Conservation (phyloP, 306 rosid species). For the Adenanthera pavonina region DNA sequence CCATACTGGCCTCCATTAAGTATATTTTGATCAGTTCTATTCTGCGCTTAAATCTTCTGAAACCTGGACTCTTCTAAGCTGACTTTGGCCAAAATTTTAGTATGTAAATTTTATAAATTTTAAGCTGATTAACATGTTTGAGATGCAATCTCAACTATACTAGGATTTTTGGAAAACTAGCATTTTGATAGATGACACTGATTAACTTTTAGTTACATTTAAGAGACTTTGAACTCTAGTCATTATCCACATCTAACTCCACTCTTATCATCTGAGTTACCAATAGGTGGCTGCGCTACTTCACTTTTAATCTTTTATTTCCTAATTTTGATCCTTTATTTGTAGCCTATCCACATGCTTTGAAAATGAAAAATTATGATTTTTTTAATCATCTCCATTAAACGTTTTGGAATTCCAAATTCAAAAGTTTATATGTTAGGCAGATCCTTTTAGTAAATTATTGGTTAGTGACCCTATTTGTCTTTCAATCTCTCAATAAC, state of each 20-base stretch:
- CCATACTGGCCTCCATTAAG: background rate
- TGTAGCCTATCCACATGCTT: no score
- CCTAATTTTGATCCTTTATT: background rate
- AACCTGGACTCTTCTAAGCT: slow-evolving; percentile 23
- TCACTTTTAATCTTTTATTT: no score
- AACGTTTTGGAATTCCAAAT: background rate
- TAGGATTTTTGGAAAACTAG: no score
- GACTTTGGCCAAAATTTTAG: slow-evolving; percentile 14
- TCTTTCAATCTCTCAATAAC: background rate
- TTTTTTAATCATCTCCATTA: background rate
- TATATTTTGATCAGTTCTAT: background rate
- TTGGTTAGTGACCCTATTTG: background rate
- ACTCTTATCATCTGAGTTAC: no score
- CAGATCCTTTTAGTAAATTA: slow-evolving; percentile 1
- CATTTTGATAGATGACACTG: no score
- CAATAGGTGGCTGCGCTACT: no score
- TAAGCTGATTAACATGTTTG: background rate
- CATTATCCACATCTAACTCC: no score
- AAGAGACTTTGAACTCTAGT: no score
- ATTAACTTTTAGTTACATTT: no score
- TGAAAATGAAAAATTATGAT: no score
- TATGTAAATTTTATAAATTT: background rate
- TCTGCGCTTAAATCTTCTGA: background rate
- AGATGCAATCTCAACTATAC: no score
- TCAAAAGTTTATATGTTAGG: background rate